Conservation (phyloP, 345 rosid species). For the Geranium rotundifolium region DNA sequence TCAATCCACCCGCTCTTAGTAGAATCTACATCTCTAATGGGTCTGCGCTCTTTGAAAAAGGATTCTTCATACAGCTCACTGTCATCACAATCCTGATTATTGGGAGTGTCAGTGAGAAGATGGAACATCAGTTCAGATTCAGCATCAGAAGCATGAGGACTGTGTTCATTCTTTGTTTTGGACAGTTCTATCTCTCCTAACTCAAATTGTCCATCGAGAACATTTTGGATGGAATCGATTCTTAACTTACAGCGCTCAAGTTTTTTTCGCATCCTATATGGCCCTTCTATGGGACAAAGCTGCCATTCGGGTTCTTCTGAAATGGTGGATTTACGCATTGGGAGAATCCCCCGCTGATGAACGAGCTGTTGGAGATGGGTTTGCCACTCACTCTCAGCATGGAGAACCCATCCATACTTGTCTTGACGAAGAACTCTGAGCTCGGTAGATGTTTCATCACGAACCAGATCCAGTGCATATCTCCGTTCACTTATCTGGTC, state of each 20-base stretch:
- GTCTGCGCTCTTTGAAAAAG: slow-evolving; percentile 40
- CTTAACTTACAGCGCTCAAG: slow-evolving; percentile 79
- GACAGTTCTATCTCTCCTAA: slow-evolving; percentile 53
- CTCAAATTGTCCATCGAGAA: slow-evolving; percentile 66
- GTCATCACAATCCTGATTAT: slow-evolving; percentile 21
- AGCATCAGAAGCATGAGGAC: slow-evolving; percentile 50
- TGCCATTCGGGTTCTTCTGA: slow-evolving; percentile 85
- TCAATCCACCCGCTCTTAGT: slow-evolving; percentile 75
- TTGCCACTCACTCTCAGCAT: slow-evolving; percentile 99
- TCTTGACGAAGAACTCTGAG: slow-evolving; percentile 97
- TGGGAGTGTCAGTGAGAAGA: slow-evolving; percentile 31
- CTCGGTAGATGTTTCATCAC: slow-evolving; percentile 97
- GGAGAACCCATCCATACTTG: slow-evolving; percentile 99
- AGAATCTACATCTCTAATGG: slow-evolving; percentile 42
- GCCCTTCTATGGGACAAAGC: slow-evolving; percentile 99
- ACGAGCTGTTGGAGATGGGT: slow-evolving; percentile 93
- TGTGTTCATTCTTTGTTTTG: slow-evolving; percentile 44
- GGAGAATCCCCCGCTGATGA: slow-evolving; percentile 92
- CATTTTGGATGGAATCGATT: slow-evolving; percentile 73
- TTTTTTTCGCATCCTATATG: slow-evolving; percentile 99
- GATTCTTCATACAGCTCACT: slow-evolving; percentile 57
- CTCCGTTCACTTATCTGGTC: slow-evolving; percentile 92
- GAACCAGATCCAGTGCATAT: slow-evolving; percentile 84
- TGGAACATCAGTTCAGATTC: slow-evolving; percentile 59
- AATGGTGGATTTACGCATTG: slow-evolving; percentile 49